phyloP scores from a whole-genome alignment of 768 basidiomycete species.

The Leccinellum albellum region DNA sequence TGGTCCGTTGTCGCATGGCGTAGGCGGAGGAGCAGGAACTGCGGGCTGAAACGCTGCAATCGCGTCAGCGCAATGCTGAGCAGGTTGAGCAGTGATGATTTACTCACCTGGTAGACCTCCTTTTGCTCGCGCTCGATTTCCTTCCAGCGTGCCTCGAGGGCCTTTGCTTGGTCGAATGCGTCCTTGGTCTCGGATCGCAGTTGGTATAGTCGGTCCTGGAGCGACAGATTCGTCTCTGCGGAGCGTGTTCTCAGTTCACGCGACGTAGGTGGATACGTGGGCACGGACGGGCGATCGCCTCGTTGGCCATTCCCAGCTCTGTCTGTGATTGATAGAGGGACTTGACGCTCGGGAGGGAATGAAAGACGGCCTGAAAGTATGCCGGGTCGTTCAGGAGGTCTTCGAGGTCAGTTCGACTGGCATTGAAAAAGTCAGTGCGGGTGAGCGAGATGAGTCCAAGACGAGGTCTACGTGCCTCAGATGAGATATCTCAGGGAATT shows the following conservation, averaged over 20 bases:
- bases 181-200: constrained; percentile 81
- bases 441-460: not conserved
- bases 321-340: constrained; percentile 71
- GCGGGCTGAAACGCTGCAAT: constrained; percentile 74
- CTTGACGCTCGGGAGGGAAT: constrained; percentile 72
- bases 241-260: constrained; percentile 8
- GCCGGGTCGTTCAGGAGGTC: constrained; percentile 76
- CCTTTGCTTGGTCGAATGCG: constrained; percentile 83
- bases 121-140: constrained; percentile 85
- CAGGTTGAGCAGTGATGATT: not conserved
- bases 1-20: constrained; percentile 86
- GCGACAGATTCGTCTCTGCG: constrained; percentile 68
- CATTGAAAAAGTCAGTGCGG: constrained; percentile 9
- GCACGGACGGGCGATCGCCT: constrained; percentile 76
- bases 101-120: constrained; percentile 78
- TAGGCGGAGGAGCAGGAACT: constrained; percentile 85
- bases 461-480: constrained; percentile 52
- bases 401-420: constrained; percentile 88
- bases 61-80: constrained; percentile 6
- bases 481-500: constrained; percentile 72
- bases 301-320: constrained; percentile 79
- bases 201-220: constrained; percentile 72
- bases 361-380: constrained; percentile 87
- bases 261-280: not conserved
- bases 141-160: constrained; percentile 78